Base-by-base conservation (phyloP, 768 basidiomycete species). In the Russula lepida region DNA sequence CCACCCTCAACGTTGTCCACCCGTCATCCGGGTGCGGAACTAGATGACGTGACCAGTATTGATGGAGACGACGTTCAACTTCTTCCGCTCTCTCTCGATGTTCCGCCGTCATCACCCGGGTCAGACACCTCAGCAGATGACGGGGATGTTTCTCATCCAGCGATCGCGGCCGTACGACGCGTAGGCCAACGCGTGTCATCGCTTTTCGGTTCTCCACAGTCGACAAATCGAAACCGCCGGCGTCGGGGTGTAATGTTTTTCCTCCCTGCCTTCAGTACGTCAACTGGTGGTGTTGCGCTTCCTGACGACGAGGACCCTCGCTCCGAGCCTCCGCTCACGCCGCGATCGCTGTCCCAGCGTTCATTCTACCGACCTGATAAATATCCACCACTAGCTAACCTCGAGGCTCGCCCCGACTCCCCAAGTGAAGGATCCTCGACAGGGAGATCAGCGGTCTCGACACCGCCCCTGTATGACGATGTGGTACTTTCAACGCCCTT, bases 191-290 rank as follows among this genome's bases (percentile, higher is more conserved):
- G 83, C 53, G 75, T 85, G 25, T 74, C 77, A 21, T 77, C 79
- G 17, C 68, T 84, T 46, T 71, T 79, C 13, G 73, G 73, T 32
- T 69, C 30, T 7, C 43, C 63, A 35, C 57, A 28, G 28, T 48
- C 49, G 13, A 12, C 71, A 19, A 37, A 15, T 73, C 75, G 48
- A 69, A 70, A 37, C 62, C 68, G 54, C 71, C 75, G 43, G 69
- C 74, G 41, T 63, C 79, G 83, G 56, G 83, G 85, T 41, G 80
- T 88, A 28, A 71, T 89, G 58, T 90, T 88, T 72, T 89, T 89
- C 77, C 78, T 90, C 52, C 89, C 88, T 25, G 86, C 88, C 62
- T 88, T 90, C 70, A 63, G 62, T 30, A 77, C 86, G 4, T 76
- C 81, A 17, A 67, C 70, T 8, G 72, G 71, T 43, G 67, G 60